Conservation (phyloP, 768 basidiomycete genomes). For the Lactarius hengduanensis region DNA sequence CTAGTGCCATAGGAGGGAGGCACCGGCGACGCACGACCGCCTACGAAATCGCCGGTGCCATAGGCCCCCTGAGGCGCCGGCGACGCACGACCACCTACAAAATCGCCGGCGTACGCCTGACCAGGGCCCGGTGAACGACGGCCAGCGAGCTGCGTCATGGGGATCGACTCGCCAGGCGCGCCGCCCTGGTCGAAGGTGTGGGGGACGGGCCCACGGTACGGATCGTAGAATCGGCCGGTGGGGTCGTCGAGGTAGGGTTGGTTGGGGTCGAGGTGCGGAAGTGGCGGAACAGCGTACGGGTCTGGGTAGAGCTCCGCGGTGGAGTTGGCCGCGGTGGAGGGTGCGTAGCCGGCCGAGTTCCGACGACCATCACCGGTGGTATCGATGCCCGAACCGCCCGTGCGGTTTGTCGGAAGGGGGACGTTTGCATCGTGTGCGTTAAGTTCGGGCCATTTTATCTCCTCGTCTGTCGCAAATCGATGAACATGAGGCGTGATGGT, state of each 20-base stretch:
- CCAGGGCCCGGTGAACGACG: conserved; percentile 34
- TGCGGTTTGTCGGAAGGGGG: conserved; percentile 64
- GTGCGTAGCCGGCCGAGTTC: conserved; percentile 45
- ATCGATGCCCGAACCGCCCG: conserved; percentile 73
- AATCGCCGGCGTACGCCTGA: conserved; percentile 23
- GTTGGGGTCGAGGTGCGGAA: conserved; percentile 78
- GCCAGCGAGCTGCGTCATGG: conserved; percentile 63
- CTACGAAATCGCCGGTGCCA: conserved; percentile 3
- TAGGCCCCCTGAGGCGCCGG: conserved; percentile 8
- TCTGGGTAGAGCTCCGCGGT: conserved; percentile 49
- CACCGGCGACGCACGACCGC: conserved; percentile 22
- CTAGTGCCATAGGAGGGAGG: conserved; percentile 6
- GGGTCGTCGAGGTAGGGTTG: conserved; percentile 78
- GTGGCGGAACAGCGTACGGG: conserved; percentile 80
- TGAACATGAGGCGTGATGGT: conserved; percentile 17
- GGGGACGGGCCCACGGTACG: conserved; percentile 75
- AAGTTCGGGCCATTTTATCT: conserved; percentile 90
- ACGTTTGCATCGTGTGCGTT: conserved; percentile 53
- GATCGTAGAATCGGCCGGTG: conserved; percentile 55
- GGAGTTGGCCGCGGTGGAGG: conserved; percentile 47
- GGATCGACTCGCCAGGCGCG: conserved; percentile 52
- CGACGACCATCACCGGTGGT: conserved; percentile 59
- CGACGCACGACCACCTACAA: conserved; percentile 20
- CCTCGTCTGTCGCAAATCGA: conserved; percentile 52
- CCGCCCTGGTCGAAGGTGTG: conserved; percentile 55